Evolutionary conservation across 116 monocot species (phyloP), one percentile per base, ranked within the genome.

Genomic region (Trichopus zeylanicus): DNA sequence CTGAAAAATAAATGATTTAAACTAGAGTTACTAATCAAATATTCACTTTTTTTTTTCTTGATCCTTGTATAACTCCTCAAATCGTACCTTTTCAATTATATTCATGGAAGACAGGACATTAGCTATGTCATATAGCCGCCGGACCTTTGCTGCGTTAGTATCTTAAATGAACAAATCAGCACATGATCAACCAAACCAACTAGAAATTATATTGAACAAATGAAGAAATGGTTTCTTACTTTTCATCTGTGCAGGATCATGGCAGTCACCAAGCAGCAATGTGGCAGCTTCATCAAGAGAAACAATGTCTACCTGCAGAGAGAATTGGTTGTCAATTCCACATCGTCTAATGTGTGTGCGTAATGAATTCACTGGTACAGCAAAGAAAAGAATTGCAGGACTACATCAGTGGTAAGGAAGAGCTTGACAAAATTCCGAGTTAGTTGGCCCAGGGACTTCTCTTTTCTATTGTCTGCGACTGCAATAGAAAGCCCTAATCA

Each of bases 71-170:
- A 19, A 21, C 7, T 31, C 22, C 3, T 19, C 13, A 77, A 33
- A 51, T 3, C 11, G 16, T 78, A 87, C 87, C 78, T 87, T 87
- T 58, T 87, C 87, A 26, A 87, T 78, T 29, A 87, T 78, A 56
- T 78, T 82, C 73, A 87, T 63, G 29, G 87, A 81, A 42, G 78
- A 81, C 13, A 87, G 53, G n/a, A 87, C 82, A 68, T 87, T 87
- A 31, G 81, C 82, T 64, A 87, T 87, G 55, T 87, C 87, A 63
- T 87, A 87, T 20, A 87, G 37, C n/a, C 82, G 74, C 48, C 87
- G 51, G 3, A 87, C 87, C 39, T 78, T 87, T 20, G 87, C 87
- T 73, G 82, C 66, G 73, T 62, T 63, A 54, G 70, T 54, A 33
- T 48, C 73, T 67, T 65, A 53, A 31, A 16, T 35, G 28, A 6